phyloP scores from a whole-genome alignment of 129 eudicot species.

The Calendula officinalis region DNA sequence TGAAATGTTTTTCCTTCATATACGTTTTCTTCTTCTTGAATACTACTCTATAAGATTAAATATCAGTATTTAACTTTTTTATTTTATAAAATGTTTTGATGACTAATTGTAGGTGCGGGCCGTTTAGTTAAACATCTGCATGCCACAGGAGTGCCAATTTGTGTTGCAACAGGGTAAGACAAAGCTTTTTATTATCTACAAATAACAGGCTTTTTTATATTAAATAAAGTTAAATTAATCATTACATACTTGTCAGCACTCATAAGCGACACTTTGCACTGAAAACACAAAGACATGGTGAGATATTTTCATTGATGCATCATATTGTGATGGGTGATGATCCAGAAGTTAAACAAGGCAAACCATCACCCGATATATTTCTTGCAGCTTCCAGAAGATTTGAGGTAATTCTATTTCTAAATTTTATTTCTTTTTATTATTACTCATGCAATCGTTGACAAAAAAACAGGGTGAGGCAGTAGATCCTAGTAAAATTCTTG shows the following conservation, averaged over 20 bases:
- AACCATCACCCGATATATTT: conserved; percentile 93
- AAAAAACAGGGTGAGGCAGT: conserved; percentile 67
- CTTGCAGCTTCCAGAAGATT: conserved; percentile 92
- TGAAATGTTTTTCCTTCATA: no score
- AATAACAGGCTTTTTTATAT: not conserved
- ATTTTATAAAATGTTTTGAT: not conserved
- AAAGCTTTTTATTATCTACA: conserved; percentile 6
- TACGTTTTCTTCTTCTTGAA: no score
- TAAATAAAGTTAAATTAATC: no score
- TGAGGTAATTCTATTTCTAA: conserved; percentile 48
- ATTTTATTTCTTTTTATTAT: not conserved
- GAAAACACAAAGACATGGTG: conserved; percentile 86
- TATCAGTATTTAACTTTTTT: not conserved
- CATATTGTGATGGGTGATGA: conserved; percentile 96
- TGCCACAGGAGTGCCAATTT: conserved; percentile 73
- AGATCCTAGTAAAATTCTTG: conserved; percentile 68
- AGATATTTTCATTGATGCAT: conserved; percentile 88
- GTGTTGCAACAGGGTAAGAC: conserved; percentile 92
- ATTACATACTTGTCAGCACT: conserved; percentile 52
- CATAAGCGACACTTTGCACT: conserved; percentile 76
- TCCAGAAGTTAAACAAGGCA: conserved; percentile 97
- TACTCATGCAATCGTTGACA: not conserved
- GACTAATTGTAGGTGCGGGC: conserved; percentile 57
- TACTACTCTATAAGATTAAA: not conserved
- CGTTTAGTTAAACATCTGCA: conserved; percentile 78